Evolutionary conservation across 495 filamentous ascomycete species (phyloP).

Genomic region (Xylaria palmicola): DNA sequence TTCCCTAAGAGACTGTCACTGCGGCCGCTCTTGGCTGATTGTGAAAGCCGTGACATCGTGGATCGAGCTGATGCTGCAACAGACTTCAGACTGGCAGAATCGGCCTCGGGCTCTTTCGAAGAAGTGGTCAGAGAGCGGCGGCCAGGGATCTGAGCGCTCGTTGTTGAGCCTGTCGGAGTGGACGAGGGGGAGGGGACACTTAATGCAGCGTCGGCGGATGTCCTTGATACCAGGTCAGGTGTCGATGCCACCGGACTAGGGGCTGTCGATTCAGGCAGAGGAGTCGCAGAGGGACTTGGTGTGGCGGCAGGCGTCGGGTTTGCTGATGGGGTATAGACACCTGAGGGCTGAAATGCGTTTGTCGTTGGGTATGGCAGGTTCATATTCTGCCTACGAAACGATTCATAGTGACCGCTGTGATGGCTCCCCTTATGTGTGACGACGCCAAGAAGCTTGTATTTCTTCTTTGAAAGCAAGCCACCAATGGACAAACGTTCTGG

Average conservation of each 20-base stretch:
- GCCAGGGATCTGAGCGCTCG: slow-evolving; percentile 21
- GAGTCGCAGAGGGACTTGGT: slow-evolving; percentile 41
- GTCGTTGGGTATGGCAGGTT: slow-evolving; percentile 73
- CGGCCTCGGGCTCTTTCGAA: slow-evolving; percentile 30
- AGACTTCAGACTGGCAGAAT: slow-evolving; percentile 42
- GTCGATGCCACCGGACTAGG: slow-evolving; percentile 40
- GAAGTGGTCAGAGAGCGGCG: slow-evolving; percentile 21
- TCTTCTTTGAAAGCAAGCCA: slow-evolving; percentile 70
- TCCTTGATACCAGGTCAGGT: slow-evolving; percentile 34
- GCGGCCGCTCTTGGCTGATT: slow-evolving; percentile 26
- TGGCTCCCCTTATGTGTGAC: slow-evolving; percentile 96
- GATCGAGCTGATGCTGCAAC: slow-evolving; percentile 43
- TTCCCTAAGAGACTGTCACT: slow-evolving; percentile 25
- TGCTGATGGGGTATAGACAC: slow-evolving; percentile 60
- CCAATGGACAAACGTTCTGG: slow-evolving; percentile 81
- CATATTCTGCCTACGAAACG: slow-evolving; percentile 84
- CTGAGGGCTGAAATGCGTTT: slow-evolving; percentile 67
- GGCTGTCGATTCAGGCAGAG: slow-evolving; percentile 28
- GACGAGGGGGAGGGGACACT: slow-evolving; percentile 24
- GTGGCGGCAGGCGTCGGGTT: slow-evolving; percentile 29
- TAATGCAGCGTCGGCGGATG: slow-evolving; percentile 27
- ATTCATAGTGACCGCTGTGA: slow-evolving; percentile 95
- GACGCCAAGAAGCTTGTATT: slow-evolving; percentile 81
- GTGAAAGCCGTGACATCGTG: slow-evolving; percentile 40
- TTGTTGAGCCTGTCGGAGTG: slow-evolving; percentile 18